Evolutionary conservation across 2,329 filamentous ascomycete species (phyloP).

Genomic region (Monilinia polystroma): DNA sequence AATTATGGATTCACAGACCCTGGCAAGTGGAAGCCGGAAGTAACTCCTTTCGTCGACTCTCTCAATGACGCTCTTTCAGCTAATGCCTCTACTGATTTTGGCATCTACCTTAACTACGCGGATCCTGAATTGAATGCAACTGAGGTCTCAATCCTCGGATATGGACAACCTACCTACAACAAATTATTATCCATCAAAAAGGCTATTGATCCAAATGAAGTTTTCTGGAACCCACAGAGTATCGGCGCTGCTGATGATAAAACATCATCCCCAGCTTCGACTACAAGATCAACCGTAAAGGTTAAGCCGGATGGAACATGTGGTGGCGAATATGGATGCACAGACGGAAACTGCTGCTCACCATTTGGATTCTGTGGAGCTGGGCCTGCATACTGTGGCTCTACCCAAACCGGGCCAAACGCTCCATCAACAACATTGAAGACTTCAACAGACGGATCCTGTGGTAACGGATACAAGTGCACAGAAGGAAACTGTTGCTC

Average conservation of each 20-base stretch:
- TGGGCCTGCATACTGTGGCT: too few relatives aligned
- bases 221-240: constrained; percentile 29
- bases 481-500: constrained; percentile 14
- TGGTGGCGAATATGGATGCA: too few relatives aligned
- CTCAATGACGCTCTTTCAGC: constrained; percentile 27
- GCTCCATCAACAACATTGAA: background rate
- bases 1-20: constrained; percentile 22
- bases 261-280: too few relatives aligned
- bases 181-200: constrained; percentile 22
- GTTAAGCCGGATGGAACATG: too few relatives aligned
- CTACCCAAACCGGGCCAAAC: background rate
- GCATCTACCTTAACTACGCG: constrained; percentile 25
- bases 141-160: constrained; percentile 8
- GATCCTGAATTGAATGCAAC: constrained; percentile 19
- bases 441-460: constrained; percentile 13
- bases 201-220: constrained; percentile 14
- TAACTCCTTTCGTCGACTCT: constrained; percentile 21
- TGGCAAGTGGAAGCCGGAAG: background rate
- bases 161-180: constrained; percentile 24
- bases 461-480: constrained; percentile 9
- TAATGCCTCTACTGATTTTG: constrained; percentile 28
- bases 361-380: too few relatives aligned
- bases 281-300: too few relatives aligned
- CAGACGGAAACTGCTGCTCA: background rate
- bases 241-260: constrained; percentile 14